Evolutionary conservation across 2,329 filamentous ascomycete species (phyloP).

Genomic region (Diplodia intermedia): DNA sequence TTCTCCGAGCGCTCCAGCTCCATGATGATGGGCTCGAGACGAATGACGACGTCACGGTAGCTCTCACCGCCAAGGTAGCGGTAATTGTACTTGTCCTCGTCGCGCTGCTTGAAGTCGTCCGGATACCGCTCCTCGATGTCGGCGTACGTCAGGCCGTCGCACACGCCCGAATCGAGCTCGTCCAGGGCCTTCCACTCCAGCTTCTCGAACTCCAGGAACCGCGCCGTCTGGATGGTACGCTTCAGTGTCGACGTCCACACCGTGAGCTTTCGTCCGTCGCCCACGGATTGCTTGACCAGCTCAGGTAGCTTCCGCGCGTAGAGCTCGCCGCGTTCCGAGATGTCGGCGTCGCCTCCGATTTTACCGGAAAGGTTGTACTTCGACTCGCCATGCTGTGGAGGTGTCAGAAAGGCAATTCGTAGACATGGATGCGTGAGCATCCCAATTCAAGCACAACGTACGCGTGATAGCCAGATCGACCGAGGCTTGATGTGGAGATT

Average conservation of each 20-base stretch:
- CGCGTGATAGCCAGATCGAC: slow-evolving; percentile 94
- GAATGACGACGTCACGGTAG: slow-evolving; percentile 95
- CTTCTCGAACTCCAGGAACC: slow-evolving; percentile 89
- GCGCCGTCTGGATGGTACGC: slow-evolving; percentile 90
- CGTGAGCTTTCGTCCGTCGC: slow-evolving; percentile 72
- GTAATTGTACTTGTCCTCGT: slow-evolving; percentile 99
- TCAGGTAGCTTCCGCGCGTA: slow-evolving; percentile 87
- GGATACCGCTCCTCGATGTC: slow-evolving; percentile 91
- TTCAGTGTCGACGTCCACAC: slow-evolving; percentile 79
- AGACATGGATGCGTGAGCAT: not conserved
- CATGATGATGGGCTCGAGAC: slow-evolving; percentile 99
- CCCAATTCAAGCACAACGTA: slow-evolving; percentile 55
- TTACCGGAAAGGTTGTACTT: slow-evolving; percentile 87
- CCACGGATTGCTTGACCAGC: slow-evolving; percentile 83
- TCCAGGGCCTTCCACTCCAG: slow-evolving; percentile 98
- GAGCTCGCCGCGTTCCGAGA: slow-evolving; percentile 84
- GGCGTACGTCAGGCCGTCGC: slow-evolving; percentile 94
- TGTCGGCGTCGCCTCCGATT: slow-evolving; percentile 88
- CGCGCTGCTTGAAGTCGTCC: slow-evolving; percentile 92
- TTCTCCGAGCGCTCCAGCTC: slow-evolving; percentile 95
- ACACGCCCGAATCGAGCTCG: slow-evolving; percentile 94
- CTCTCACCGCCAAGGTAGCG: slow-evolving; percentile 96
- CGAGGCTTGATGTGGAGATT: slow-evolving; percentile 97
- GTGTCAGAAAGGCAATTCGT: slow-evolving; percentile 6
- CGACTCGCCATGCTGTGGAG: slow-evolving; percentile 88